Conservation (phyloP, 768 basidiomycete species). For the Collybia mongolica region DNA sequence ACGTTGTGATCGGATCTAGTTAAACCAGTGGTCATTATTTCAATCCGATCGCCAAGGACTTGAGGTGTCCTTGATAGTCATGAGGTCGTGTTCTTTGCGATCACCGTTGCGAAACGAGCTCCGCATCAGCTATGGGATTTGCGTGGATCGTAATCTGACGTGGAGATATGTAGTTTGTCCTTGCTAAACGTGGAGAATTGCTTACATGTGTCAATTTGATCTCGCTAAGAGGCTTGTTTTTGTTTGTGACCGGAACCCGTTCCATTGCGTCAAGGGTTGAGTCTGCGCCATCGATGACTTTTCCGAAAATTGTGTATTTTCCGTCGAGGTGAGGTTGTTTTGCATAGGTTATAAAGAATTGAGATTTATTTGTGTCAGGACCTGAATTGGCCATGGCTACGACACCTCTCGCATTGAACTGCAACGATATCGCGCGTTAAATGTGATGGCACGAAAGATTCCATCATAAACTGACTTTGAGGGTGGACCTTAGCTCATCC, state of each 20-base stretch:
- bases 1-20: too few species aligned
- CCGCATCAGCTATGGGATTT: slow-evolving; percentile 90
- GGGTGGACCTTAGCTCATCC: slow-evolving; percentile 91
- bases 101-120: slow-evolving; percentile 35
- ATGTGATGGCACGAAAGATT: slow-evolving; percentile 12
- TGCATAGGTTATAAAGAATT: slow-evolving; percentile 87
- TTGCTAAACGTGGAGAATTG: slow-evolving; percentile 6
- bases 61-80: too few species aligned
- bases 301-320: slow-evolving; percentile 93
- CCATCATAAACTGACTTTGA: slow-evolving; percentile 61
- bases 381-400: slow-evolving; percentile 99
- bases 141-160: slow-evolving; percentile 84
- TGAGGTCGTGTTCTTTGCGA: too few species aligned
- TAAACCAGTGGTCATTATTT: too few species aligned
- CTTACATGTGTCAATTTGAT: slow-evolving; percentile 81
- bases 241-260: slow-evolving; percentile 83
- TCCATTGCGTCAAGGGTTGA: slow-evolving; percentile 94
- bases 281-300: slow-evolving; percentile 98
- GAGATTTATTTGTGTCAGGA: slow-evolving; percentile 88
- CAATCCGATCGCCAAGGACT: too few species aligned
- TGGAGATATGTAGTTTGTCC: slow-evolving; percentile 3
- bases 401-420: slow-evolving; percentile 95
- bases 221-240: slow-evolving; percentile 84
- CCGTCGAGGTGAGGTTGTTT: slow-evolving; percentile 94
- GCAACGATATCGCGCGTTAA: slow-evolving; percentile 17